A percentile compares a stretch with the other conserved stretches of the same genome.
phyloP scores from a whole-genome alignment of 108 stramenopile genomes.

The Cyclostephanos tholiformis region DNA sequence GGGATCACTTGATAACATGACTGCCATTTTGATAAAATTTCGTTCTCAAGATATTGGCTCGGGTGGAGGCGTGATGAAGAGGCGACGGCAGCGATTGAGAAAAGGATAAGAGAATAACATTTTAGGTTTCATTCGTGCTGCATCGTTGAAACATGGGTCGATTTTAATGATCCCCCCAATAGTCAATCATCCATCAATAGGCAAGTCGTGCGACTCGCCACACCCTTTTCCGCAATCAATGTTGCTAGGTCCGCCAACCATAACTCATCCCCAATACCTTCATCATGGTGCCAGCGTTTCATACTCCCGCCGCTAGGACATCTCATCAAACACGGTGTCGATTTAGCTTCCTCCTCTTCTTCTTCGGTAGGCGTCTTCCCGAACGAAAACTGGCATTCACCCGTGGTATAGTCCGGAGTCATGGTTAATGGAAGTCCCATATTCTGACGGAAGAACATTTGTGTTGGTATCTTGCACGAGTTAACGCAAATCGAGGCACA shows the following conservation, averaged over 20 bases:
- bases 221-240: background rate
- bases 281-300: constrained; percentile 57
- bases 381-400: constrained; percentile 87
- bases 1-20: constrained; percentile 84
- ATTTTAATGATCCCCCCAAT: background rate
- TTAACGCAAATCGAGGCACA: constrained; percentile 95
- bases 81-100: constrained; percentile 22
- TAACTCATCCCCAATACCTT: background rate
- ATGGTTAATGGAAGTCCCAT: constrained; percentile 89
- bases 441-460: constrained; percentile 87
- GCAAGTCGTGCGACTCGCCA: constrained; percentile 6
- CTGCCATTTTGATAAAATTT: constrained; percentile 41
- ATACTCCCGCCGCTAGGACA: constrained; percentile 77
- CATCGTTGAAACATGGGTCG: background rate
- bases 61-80: constrained; percentile 40
- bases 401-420: constrained; percentile 87
- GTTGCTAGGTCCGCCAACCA: constrained; percentile 24
- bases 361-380: constrained; percentile 64
- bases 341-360: constrained; percentile 65
- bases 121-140: background rate
- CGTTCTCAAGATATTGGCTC: constrained; percentile 21
- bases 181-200: constrained; percentile 36
- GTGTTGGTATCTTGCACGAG: constrained; percentile 93
- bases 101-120: background rate
- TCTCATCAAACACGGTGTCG: constrained; percentile 74